Evolutionary conservation across 2,329 filamentous ascomycete species (phyloP), one percentile per base, ranked within the genome.

Genomic region (Aspergillus texensis): DNA sequence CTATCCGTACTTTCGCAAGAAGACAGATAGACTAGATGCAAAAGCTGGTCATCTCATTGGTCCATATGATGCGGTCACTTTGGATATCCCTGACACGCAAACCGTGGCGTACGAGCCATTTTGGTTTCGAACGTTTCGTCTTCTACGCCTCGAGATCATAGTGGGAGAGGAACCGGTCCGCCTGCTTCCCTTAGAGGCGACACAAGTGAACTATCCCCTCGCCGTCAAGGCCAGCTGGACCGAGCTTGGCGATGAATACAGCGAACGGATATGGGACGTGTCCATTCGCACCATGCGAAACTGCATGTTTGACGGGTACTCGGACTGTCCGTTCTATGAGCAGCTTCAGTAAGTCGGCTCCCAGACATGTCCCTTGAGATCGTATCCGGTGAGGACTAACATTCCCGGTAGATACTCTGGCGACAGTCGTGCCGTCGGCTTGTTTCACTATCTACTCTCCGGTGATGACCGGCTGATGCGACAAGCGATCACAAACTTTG

Each of bases 91-190:
- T 0, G 61, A 55, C 3, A 30, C 21, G 0, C 30, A 69, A 14
- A 56, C 39, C 2, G 58, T 64, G 10, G 12, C 61, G 3, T 79
- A 79, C 54, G 76, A 79, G 53, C 78, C 78, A 1, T 80, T 80
- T 60, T 79, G 77, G 76, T 81, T 80, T 60, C 74, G 78, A 14
- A 80, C 78, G 0, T 80, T 80, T 34, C 74, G 77, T 1, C 56
- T 80, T 6, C 54, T 80, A 14, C 65, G 71, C 2, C 54, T 80
- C 3, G 71, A 76, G 26, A 67, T 80, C 12, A 61, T 57, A 0
- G 66, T 74, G 28, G 73, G 70, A 1, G 8, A 58, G 0, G 66
- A 62, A 10, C 65, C 71, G 1, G 68, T 78, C 2, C 61, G 71
- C 39, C 53, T 79, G 0, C 1, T 66, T 0, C 68, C 67, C 0